phyloP scores from a whole-genome alignment of 345 rosid species.

The Syzygium aqueum region DNA sequence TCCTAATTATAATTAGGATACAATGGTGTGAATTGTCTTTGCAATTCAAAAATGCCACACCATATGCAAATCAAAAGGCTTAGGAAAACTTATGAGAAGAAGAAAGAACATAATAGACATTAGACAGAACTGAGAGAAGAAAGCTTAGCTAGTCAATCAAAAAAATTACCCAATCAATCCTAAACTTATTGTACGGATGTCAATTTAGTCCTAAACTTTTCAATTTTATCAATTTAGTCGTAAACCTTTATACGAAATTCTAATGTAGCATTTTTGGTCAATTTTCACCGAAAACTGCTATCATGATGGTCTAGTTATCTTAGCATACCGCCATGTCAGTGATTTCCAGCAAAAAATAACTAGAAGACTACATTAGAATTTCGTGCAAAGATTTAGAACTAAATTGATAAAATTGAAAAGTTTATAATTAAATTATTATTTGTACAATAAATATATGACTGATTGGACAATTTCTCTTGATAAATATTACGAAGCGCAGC shows the following conservation, averaged over 20 bases:
- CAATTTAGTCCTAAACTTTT: background rate
- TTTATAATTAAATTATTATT: accelerated
- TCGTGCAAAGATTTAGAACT: background rate
- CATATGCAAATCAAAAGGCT: background rate
- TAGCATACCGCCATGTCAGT: background rate
- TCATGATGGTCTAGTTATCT: background rate
- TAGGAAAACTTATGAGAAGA: background rate
- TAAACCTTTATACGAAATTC: background rate
- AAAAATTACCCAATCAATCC: background rate
- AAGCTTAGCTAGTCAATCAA: background rate
- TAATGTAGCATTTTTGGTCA: background rate
- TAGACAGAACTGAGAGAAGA: background rate
- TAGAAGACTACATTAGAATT: background rate
- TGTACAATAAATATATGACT: background rate
- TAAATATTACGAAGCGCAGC: background rate
- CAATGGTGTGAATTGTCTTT: background rate
- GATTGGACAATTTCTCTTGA: background rate
- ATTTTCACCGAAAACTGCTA: background rate
- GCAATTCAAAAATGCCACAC: background rate
- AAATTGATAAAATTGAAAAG: background rate
- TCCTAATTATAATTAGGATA: background rate
- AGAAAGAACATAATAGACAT: background rate
- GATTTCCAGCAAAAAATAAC: background rate
- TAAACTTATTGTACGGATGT: background rate
- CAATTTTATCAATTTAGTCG: background rate